phyloP scores from a whole-genome alignment of 306 rosid species.

The Spatholobus suberectus region DNA sequence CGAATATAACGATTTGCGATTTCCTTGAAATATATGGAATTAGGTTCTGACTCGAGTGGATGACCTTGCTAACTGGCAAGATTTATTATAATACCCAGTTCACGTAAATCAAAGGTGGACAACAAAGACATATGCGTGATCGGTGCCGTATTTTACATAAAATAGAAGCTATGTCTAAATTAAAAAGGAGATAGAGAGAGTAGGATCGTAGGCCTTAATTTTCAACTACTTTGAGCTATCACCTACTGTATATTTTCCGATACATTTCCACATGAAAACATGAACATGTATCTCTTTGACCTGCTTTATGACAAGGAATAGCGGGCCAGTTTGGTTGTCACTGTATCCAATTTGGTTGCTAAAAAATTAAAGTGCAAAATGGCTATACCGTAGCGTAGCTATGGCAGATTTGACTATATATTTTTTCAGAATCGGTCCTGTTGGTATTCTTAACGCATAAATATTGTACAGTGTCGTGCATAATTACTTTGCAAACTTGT shows the following conservation, averaged over 20 bases:
- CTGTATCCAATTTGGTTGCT: background rate
- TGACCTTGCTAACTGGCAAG: slow-evolving; percentile 19
- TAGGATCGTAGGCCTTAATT: slow-evolving; percentile 36
- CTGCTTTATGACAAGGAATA: background rate
- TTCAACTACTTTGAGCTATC: slow-evolving; percentile 27
- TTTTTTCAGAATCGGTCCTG: no score
- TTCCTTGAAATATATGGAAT: slow-evolving; percentile 14
- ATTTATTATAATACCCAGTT: slow-evolving; percentile 27
- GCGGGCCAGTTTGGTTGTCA: background rate
- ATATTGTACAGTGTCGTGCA: background rate
- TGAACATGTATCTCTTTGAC: background rate
- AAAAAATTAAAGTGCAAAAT: background rate
- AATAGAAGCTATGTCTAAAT: background rate
- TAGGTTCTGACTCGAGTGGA: slow-evolving; percentile 25
- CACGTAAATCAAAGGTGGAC: slow-evolving; percentile 12
- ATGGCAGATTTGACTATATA: slow-evolving; percentile 26
- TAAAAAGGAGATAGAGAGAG: background rate
- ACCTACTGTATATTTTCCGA: slow-evolving; percentile 16
- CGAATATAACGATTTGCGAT: background rate
- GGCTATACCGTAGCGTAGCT: background rate
- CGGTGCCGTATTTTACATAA: slow-evolving; percentile 14
- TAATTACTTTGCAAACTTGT: background rate
- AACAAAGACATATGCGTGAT: slow-evolving; percentile 17
- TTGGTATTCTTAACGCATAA: background rate
- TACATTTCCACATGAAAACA: slow-evolving; percentile 17